A percentile compares a stretch with the other conserved stretches of the same genome.
phyloP scores from a whole-genome alignment of 176 grass and related monocot genomes.

The Paspalum notatum region DNA sequence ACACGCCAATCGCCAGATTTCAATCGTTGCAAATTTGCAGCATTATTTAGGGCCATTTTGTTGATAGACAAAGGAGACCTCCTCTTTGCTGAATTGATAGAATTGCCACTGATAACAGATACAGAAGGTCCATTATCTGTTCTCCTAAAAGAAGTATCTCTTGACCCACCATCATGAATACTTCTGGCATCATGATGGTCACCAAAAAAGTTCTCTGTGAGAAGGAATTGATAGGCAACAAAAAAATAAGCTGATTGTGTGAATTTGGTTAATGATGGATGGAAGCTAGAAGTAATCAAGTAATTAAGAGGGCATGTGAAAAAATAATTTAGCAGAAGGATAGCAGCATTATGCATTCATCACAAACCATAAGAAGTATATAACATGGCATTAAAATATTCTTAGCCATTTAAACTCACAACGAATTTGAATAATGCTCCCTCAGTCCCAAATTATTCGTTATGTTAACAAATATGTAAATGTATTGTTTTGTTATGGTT shows the following conservation, averaged over 20 bases:
- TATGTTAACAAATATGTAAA: no score
- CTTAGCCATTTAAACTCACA: background rate
- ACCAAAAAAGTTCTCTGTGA: slow-evolving; percentile 78
- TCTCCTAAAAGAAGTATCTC: slow-evolving; percentile 77
- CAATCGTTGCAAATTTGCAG: slow-evolving; percentile 48
- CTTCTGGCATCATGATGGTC: slow-evolving; percentile 72
- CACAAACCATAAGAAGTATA: background rate
- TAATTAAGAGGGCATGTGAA: background rate
- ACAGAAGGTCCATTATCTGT: slow-evolving; percentile 47
- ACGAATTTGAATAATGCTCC: background rate
- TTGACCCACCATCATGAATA: slow-evolving; percentile 70
- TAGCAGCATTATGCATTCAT: background rate
- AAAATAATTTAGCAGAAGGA: background rate
- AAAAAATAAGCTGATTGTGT: slow-evolving; percentile 34
- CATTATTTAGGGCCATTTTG: slow-evolving; percentile 56
- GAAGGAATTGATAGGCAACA: slow-evolving; percentile 31
- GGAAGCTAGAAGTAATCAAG: background rate
- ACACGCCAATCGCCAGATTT: slow-evolving; percentile 77
- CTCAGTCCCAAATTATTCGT: no score
- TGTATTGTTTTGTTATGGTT: no score
- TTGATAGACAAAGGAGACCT: slow-evolving; percentile 78
- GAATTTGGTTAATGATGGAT: background rate
- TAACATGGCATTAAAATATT: background rate
- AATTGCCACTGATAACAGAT: slow-evolving; percentile 66
- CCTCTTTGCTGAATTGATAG: slow-evolving; percentile 62